Conservation (phyloP, 192 early-diverging fungal genomes). For the Linnemannia zychae region DNA sequence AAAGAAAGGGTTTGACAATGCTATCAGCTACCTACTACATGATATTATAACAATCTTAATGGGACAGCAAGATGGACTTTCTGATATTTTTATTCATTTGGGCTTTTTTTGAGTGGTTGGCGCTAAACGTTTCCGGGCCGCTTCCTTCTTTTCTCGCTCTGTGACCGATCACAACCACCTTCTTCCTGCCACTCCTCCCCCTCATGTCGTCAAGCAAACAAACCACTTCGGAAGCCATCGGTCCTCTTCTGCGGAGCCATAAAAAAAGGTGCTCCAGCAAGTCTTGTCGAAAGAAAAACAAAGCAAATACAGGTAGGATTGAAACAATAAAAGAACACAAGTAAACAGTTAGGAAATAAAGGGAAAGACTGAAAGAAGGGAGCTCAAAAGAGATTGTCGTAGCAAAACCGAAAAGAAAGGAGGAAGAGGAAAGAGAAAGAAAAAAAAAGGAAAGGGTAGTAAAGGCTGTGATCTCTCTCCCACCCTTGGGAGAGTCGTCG, state of each 20-base stretch:
- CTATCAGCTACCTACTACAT: too few species aligned
- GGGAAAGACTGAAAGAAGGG: slow-evolving; percentile 1
- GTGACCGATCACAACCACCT: neutral
- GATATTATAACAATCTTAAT: too few species aligned
- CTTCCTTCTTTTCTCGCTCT: neutral
- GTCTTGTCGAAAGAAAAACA: neutral
- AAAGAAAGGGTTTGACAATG: neutral
- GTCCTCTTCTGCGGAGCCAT: neutral
- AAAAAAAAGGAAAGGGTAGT: neutral
- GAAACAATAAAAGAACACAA: slow-evolving; percentile 3
- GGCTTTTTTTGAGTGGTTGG: neutral
- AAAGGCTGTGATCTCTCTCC: neutral
- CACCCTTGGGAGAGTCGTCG: neutral
- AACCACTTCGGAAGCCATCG: neutral
- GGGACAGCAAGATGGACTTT: neutral
- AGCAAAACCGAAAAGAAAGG: neutral
- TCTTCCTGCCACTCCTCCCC: neutral
- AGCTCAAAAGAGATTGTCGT: neutral
- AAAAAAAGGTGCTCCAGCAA: neutral
- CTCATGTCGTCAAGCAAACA: neutral
- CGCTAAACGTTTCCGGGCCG: neutral
- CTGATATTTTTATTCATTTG: neutral
- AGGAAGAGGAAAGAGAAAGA: neutral
- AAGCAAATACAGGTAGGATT: neutral
- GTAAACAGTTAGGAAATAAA: neutral